Evolutionary conservation across 2,329 filamentous ascomycete genomes (phyloP), one percentile per base, ranked within the genome.

Genomic region (Ceratocystis destructans): DNA sequence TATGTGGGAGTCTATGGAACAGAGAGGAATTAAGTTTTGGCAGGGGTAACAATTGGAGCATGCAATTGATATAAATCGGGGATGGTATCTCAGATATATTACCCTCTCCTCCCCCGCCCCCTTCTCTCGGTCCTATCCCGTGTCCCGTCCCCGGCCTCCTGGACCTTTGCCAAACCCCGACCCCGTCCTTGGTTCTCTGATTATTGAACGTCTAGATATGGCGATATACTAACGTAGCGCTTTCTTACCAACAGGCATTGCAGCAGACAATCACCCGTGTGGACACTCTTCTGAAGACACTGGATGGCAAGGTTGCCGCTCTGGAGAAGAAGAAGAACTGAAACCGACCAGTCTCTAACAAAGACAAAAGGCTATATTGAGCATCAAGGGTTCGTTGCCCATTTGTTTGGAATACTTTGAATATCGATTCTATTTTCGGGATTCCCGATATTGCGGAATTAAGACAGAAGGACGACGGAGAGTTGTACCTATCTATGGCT

Each of bases 191-290:
- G 31, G 12, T 17, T 33, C 10, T n/a, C n/a, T 63, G 15, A 45
- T 25, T 50, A 10, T 62, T 37, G 7, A 62, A 41, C 3, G 1
- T 33, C 17, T 50, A 25, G n/a, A 59, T 22, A 37, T 31, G 17
- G 20, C 20, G 10, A 25, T 5, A 50, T 62, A 66, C 68, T 70
- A 68, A 69, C 69, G 65, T 69, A 62, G 71, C 64, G 55, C 46
- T 61, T 68, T 62, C 59, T 61, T 37, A 65, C 66, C 3, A 70
- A 68, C 71, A 93, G 90, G 84, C 87, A 70, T 81, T 96, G 64
- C 90, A 95, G 81, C 80, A 84, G 61, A 87, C 89, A 45, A 90
- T 92, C 65, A 85, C 90, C 75, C 83, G 87, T 74, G 83, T 95
- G 74, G 88, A 90, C 76, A 82, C 81, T 65, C 93, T 94, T 73